These are phyloP conservation scores for Osmanthus fragrans DNA, from an alignment of 257 asterid species.

Conservation along the genomic window DNA sequence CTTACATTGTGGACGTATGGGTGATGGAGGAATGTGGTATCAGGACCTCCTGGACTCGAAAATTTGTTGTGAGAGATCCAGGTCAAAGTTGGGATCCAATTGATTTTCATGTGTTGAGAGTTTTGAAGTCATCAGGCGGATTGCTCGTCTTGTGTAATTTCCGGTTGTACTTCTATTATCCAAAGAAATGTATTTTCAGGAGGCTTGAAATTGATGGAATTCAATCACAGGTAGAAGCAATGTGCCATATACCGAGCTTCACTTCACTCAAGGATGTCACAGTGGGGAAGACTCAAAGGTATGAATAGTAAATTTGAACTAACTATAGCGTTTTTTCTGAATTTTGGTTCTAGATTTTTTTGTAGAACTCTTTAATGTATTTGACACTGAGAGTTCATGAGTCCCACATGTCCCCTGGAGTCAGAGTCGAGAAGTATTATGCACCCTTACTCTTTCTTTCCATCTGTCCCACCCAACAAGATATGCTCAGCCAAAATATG, in stretches of 20 bases:
- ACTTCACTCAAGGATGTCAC: background rate
- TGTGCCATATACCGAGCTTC: background rate
- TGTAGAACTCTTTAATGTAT: too few relatives aligned
- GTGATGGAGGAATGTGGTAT: background rate
- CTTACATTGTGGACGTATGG: background rate
- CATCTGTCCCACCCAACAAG: too few relatives aligned
- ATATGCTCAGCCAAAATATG: too few relatives aligned
- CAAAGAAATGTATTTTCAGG: background rate
- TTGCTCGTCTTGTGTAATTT: background rate
- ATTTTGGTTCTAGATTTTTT: background rate
- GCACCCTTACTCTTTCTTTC: too few relatives aligned
- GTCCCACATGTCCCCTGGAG: too few relatives aligned
- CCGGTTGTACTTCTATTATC: background rate
- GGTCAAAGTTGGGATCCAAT: background rate
- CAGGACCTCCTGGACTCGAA: background rate
- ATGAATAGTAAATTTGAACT: background rate
- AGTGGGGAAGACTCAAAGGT: background rate
- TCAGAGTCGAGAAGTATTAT: too few relatives aligned
- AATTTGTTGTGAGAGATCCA: background rate
- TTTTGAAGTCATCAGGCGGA: background rate
- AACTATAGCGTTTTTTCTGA: background rate
- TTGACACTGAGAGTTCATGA: too few relatives aligned
- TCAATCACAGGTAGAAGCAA: conserved; percentile 1
- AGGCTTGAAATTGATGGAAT: background rate
- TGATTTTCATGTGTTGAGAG: background rate